Conservation (phyloP, 1,284 basidiomycete genomes). For the Pseudozyma pruni region DNA sequence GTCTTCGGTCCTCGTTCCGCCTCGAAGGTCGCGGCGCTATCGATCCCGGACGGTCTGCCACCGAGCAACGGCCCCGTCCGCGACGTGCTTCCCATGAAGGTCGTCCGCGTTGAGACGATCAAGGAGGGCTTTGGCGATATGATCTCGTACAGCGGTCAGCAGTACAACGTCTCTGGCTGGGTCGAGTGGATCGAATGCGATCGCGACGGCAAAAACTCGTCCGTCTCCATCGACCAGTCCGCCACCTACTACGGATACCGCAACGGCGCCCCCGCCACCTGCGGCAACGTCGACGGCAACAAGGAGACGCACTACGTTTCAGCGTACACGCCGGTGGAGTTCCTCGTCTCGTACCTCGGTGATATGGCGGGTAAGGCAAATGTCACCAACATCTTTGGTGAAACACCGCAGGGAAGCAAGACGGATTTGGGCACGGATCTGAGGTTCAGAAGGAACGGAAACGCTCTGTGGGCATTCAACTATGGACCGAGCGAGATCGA, state of each 20-base stretch:
- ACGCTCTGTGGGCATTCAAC: constrained; percentile 52
- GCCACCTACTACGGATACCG: constrained; percentile 45
- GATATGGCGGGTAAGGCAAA: constrained; percentile 21
- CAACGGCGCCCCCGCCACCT: constrained; percentile 38
- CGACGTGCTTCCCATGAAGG: constrained; percentile 45
- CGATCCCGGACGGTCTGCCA: constrained; percentile 46
- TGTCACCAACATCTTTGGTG: constrained; percentile 34
- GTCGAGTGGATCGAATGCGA: constrained; percentile 53
- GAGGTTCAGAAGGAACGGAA: constrained; percentile 40
- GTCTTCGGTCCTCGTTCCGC: constrained; percentile 48
- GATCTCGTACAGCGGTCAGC: constrained; percentile 32
- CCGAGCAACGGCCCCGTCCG: constrained; percentile 37
- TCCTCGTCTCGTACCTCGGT: constrained; percentile 41
- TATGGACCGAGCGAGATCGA: constrained; percentile 41
- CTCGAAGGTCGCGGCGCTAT: constrained; percentile 43
- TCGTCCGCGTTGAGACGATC: constrained; percentile 44
- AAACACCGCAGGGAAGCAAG: constrained; percentile 7
- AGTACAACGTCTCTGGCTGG: constrained; percentile 48
- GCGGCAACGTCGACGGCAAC: constrained; percentile 34
- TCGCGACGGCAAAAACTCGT: constrained; percentile 35
- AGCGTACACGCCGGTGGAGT: constrained; percentile 40
- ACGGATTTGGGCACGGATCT: constrained; percentile 40
- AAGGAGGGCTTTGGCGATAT: constrained; percentile 38
- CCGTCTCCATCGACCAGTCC: constrained; percentile 17
- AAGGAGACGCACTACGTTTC: constrained; percentile 48